phyloP scores from a whole-genome alignment of 371 early-diverging fungal species.

The Actinomucor elegans region DNA sequence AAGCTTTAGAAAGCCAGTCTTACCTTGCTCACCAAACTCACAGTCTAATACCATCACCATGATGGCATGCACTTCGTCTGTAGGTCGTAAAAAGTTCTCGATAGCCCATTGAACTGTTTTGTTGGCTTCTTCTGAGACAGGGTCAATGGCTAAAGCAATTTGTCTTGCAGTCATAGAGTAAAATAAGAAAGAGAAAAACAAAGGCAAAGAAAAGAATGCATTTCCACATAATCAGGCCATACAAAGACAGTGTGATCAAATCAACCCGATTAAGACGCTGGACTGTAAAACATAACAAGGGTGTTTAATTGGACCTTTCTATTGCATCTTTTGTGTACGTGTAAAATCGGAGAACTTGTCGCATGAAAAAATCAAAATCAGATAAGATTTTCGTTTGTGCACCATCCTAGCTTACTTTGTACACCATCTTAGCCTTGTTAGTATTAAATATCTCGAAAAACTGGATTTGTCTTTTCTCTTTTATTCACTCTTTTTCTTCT shows the following conservation, averaged over 20 bases:
- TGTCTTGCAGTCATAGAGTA: slow-evolving; percentile 23
- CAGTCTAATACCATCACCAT: slow-evolving; percentile 37
- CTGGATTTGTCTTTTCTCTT: background rate
- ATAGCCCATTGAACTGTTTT: slow-evolving; percentile 48
- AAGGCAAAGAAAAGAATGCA: slow-evolving; percentile 6
- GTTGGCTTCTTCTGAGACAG: slow-evolving; percentile 31
- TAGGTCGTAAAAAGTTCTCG: slow-evolving; percentile 36
- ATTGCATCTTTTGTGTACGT: no score
- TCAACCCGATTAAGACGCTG: no score
- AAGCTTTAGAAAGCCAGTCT: background rate
- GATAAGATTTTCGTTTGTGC: no score
- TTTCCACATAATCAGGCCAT: no score
- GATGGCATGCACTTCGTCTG: slow-evolving; percentile 43
- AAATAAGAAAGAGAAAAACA: background rate
- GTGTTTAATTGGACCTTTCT: no score
- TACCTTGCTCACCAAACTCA: slow-evolving; percentile 43
- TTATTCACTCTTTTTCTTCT: background rate
- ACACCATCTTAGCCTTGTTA: no score
- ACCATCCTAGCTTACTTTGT: no score
- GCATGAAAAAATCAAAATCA: no score
- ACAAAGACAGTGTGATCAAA: no score
- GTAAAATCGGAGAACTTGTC: no score
- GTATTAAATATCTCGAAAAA: no score
- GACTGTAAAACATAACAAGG: no score
- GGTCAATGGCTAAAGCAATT: slow-evolving; percentile 47